Conservation (phyloP, 345 rosid species). For the Salix caprea region DNA sequence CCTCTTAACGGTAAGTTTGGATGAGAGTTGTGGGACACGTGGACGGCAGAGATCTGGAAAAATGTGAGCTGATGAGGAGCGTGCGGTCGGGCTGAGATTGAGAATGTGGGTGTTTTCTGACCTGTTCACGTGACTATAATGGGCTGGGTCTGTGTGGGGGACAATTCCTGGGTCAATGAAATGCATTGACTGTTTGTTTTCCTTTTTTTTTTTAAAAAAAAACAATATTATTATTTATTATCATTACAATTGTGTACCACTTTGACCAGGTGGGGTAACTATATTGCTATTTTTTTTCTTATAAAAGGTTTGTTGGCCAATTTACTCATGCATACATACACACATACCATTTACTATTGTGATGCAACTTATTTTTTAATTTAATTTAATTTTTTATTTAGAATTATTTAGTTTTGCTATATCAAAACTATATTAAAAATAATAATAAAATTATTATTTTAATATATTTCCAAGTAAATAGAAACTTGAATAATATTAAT, state of each 20-base stretch:
- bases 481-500: no score
- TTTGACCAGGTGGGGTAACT: neutral
- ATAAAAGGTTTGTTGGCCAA: no score
- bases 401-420: no score
- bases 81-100: neutral
- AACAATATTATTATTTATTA: neutral
- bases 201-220: neutral
- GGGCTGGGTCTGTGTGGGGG: conserved; percentile 12
- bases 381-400: no score
- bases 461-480: no score
- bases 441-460: no score
- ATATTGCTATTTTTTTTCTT: neutral
- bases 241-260: neutral
- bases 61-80: conserved; percentile 6
- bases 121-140: conserved; percentile 23
- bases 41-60: conserved; percentile 14
- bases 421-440: no score
- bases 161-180: neutral
- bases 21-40: conserved; percentile 7
- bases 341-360: no score
- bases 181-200: neutral
- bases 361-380: no score
- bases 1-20: conserved; percentile 16
- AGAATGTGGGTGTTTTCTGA: conserved; percentile 12
- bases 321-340: no score